These are phyloP conservation scores for Podospora pseudocomata DNA, from an alignment of 495 filamentous ascomycete genomes.

Conservation along the genomic window DNA sequence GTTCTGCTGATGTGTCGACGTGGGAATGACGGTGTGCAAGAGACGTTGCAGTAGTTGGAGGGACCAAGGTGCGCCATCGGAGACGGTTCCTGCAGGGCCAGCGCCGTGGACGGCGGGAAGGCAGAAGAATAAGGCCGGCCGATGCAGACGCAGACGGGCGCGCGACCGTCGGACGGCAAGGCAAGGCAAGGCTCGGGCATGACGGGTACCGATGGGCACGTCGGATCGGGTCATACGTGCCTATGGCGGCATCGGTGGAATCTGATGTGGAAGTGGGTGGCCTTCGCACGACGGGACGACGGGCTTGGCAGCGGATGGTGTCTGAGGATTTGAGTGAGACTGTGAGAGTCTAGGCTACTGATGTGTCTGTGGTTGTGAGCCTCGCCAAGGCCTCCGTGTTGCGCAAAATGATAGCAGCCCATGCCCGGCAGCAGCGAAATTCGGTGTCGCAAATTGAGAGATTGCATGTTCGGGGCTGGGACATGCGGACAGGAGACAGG, in stretches of 20 bases:
- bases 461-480: conserved; percentile 2
- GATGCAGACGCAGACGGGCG: neutral
- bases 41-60: neutral
- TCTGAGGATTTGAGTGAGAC: conserved; percentile 3
- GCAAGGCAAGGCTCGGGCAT: neutral
- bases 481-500: too few species aligned
- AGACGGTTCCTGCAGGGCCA: neutral
- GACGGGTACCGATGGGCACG: neutral
- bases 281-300: neutral
- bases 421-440: neutral
- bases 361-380: conserved; percentile 3
- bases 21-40: neutral
- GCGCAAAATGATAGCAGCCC: neutral
- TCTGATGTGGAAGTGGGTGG: neutral
- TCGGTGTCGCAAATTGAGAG: neutral
- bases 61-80: neutral
- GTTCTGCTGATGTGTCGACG: neutral
- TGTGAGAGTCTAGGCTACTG: conserved; percentile 3
- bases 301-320: neutral
- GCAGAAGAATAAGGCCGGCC: neutral
- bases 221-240: conserved; percentile 2
- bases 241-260: conserved; percentile 3
- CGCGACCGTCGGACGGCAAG: neutral
- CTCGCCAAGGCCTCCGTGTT: conserved; percentile 15
- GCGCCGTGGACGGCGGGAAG: neutral